Conservation (phyloP, 192 early-diverging fungal species). For the Umbelopsis ramanniana region DNA sequence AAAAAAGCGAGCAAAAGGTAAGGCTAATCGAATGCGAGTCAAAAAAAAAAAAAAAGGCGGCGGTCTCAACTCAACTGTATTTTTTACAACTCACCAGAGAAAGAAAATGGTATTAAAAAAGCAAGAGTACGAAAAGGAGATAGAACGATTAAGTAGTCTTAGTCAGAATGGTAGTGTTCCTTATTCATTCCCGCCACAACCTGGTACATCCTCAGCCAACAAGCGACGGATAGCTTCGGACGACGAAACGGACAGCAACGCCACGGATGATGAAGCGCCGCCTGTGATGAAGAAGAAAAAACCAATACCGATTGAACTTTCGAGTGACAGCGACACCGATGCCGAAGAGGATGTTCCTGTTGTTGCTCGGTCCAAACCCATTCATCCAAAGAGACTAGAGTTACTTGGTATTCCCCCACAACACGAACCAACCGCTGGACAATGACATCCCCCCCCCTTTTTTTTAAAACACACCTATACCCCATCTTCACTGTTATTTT, state of each 20-base stretch:
- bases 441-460: not conserved
- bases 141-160: not conserved
- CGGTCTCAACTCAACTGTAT: not conserved
- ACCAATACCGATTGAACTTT: constrained; percentile 8
- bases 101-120: constrained; percentile 15
- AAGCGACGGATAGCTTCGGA: constrained; percentile 9
- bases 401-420: constrained; percentile 7
- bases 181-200: not conserved
- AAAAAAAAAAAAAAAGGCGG: too few species aligned
- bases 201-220: not conserved
- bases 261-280: constrained; percentile 39
- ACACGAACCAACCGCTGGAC: not conserved
- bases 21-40: too few species aligned
- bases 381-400: constrained; percentile 14
- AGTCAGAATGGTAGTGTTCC: not conserved
- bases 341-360: not conserved
- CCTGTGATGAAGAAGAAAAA: not conserved
- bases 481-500: not conserved
- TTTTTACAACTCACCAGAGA: not conserved
- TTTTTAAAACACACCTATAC: not conserved
- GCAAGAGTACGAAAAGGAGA: constrained; percentile 15
- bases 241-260: constrained; percentile 33
- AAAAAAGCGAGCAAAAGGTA: constrained; percentile 14
- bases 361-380: not conserved
- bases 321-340: constrained; percentile 16